These are phyloP conservation scores for Lactarius hatsudake DNA, from an alignment of 768 basidiomycete species.

Conservation along the genomic window DNA sequence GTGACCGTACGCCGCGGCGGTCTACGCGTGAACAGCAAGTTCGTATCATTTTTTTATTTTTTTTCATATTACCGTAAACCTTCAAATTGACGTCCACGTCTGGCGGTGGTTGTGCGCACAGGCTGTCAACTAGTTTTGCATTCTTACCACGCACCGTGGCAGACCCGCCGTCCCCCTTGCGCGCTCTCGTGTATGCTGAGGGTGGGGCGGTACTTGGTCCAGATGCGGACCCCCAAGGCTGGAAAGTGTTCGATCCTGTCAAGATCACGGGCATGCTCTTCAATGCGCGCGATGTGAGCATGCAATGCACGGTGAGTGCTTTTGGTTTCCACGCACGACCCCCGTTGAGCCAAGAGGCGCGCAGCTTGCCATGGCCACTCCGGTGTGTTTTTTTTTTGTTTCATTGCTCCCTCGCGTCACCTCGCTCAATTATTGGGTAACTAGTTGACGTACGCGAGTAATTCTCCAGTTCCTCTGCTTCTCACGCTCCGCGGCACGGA, in stretches of 20 bases:
- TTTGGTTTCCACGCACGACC: background rate
- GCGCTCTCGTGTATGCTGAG: slow-evolving; percentile 39
- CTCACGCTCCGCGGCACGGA: slow-evolving; percentile 47
- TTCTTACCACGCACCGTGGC: slow-evolving; percentile 38
- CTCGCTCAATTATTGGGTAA: background rate
- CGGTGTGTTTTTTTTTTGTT: slow-evolving; percentile 35
- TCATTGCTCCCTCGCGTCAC: background rate
- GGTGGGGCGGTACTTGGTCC: slow-evolving; percentile 37
- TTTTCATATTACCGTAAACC: background rate
- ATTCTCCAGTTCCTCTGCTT: slow-evolving; percentile 49
- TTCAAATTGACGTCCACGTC: no score
- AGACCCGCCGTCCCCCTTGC: slow-evolving; percentile 37
- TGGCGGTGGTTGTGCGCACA: slow-evolving; percentile 20
- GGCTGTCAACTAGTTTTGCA: slow-evolving; percentile 36
- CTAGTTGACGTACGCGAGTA: slow-evolving; percentile 51
- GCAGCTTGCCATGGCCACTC: slow-evolving; percentile 50
- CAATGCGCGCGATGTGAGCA: slow-evolving; percentile 32
- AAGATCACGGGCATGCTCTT: slow-evolving; percentile 38
- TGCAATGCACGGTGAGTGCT: slow-evolving; percentile 36
- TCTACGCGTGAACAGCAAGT: slow-evolving; percentile 53
- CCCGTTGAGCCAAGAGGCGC: background rate
- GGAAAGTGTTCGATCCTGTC: slow-evolving; percentile 37
- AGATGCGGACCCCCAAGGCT: slow-evolving; percentile 42
- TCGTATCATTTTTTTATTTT: slow-evolving; percentile 14
- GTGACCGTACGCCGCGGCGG: slow-evolving; percentile 49